Base-by-base conservation (phyloP, 2,329 filamentous ascomycete genomes). In the Purpureocillium lavendulum region DNA sequence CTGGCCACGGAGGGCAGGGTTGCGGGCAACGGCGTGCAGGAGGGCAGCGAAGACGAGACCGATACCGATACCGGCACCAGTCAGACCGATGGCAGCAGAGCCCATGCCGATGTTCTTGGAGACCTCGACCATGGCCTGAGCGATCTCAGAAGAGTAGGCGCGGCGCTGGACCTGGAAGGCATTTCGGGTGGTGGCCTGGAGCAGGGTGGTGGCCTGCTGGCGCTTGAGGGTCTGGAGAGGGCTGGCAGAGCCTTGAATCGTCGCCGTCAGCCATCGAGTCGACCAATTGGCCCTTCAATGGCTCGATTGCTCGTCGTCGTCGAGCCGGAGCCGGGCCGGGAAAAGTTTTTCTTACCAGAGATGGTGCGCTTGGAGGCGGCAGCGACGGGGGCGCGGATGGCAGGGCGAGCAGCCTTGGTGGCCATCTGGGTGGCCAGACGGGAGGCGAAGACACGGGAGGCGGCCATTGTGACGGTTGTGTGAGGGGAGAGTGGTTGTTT, bases 31-130 rank as follows among this genome's bases (percentile, higher is more conserved):
- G 73, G 81, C 81, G 71, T 85, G 82, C 64, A 94, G 77, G 66
- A 94, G 85, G 61, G 85, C 82, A 65, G 84, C 86, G 80, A 94
- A 94, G 65, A 94, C 87, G 65, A 90, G 81, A 77, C 87, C 87
- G 71, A 92, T 94, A 86, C 87, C 87, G 69, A 92, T 87, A 87
- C 86, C 84, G 64, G 85, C 84, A 83, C 84, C 84, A 65, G 84
- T 86, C 62, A 94, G 84, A 84, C 87, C 87, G 64, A 94, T 88
- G 74, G 87, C 87, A 62, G 87, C 87, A 58, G 81, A 75, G 70
- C 84, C 84, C 84, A 88, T 88, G 78, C 84, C 84, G 62, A 88
- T 67, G 82, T 88, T 88, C 80, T 87, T 84, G 70, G 84, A 88
- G 71, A 87, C 84, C 77, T 88, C 83, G 66, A 89, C 84, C 75